Evolutionary conservation across 2,329 filamentous ascomycete genomes (phyloP).

Genomic region (Aspergillus amoenus): DNA sequence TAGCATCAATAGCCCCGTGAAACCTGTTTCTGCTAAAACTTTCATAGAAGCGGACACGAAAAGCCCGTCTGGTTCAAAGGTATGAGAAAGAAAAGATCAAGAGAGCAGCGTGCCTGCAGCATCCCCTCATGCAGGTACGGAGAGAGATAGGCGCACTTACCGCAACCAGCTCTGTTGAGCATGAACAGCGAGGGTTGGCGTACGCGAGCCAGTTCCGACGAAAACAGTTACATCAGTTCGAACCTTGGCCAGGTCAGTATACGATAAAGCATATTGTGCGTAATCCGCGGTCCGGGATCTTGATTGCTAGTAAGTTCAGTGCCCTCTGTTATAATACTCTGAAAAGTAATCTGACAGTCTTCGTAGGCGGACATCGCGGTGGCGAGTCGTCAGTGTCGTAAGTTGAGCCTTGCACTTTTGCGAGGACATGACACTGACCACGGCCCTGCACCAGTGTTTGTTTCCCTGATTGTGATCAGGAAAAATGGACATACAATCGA

Average conservation of each 20-base stretch:
- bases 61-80: slow-evolving; percentile 25
- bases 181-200: slow-evolving; percentile 27
- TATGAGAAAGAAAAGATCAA: slow-evolving; percentile 34
- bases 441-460: slow-evolving; percentile 26
- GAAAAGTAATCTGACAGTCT: slow-evolving; percentile 15
- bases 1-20: background rate
- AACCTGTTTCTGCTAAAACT: slow-evolving; percentile 5
- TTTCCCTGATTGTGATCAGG: slow-evolving; percentile 32
- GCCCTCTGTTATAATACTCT: background rate
- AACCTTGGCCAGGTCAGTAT: slow-evolving; percentile 27
- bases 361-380: slow-evolving; percentile 29
- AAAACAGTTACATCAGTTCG: slow-evolving; percentile 31
- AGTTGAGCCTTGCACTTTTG: slow-evolving; percentile 15
- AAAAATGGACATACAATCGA: slow-evolving; percentile 32
- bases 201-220: slow-evolving; percentile 35
- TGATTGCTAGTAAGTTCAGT: slow-evolving; percentile 36
- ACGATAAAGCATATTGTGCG: slow-evolving; percentile 33
- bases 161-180: slow-evolving; percentile 19
- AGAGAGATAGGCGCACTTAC: slow-evolving; percentile 29
- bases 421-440: slow-evolving; percentile 9
- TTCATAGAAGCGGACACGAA: slow-evolving; percentile 29
- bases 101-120: slow-evolving; percentile 27
- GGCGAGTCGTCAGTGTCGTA: slow-evolving; percentile 33
- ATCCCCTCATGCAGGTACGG: slow-evolving; percentile 29
- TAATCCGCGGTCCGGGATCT: slow-evolving; percentile 34